Evolutionary conservation across 2,329 filamentous ascomycete genomes (phyloP), one percentile per base, ranked within the genome.

Genomic region (Mycosphaerella arachidis): DNA sequence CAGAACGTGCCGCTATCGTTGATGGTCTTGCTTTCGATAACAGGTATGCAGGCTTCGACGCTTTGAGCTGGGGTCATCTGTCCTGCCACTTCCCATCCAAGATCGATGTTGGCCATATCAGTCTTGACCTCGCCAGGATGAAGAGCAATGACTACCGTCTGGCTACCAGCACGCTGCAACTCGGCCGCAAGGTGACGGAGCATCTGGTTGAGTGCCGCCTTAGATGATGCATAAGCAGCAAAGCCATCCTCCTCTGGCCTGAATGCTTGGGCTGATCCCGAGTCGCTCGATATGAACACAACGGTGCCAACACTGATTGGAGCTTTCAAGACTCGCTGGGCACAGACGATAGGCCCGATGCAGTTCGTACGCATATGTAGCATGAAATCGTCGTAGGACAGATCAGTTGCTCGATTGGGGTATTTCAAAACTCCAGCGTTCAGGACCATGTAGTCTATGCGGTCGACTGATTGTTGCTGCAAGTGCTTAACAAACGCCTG

Each of bases 301-400:
- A 84, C 76, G 18, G 77, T 81, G n/a, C 76, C 75, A 59, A 82
- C 78, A 4, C 76, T 75, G 16, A 80, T 78, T 35, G 73, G 72
- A 8, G 76, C 75, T 55, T 78, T 72, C 0, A 85, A 75, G 3
- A 85, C 73, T 56, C 78, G 77, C 60, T 83, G 81, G 1, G 82
- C 82, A 40, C 77, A 77, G 59, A 84, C 78, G 60, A 85, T 81
- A n/a, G 83, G 83, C 0, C 83, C 82, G 57, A 86, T 81, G 16
- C 81, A 82, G 68, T 85, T 85, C 45, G 82, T 84, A 56, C 82
- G 77, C 4, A 85, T 74, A 64, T 85, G 82, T 61, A 81, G 77
- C 10, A 79, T 76, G 61, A 85, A 84, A 48, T 80, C 75, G 33
- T 78, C 72, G 68, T 82, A 84, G 6, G 81, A 79, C 55, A 81